phyloP scores from a whole-genome alignment of 1,284 basidiomycete genomes.

The Ceratobasidium sp. region DNA sequence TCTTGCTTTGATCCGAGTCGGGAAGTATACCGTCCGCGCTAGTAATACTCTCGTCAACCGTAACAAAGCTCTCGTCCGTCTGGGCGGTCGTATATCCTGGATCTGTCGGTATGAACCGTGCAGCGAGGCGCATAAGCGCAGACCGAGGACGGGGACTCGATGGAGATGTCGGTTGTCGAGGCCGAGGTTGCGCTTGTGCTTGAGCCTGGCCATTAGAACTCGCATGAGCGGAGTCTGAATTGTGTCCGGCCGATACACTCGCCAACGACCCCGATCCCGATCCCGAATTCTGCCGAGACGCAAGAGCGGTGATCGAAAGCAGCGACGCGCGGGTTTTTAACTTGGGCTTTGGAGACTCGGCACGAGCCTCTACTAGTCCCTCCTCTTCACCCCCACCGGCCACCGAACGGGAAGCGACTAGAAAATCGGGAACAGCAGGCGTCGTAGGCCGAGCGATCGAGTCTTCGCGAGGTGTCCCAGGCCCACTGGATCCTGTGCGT shows the following conservation, averaged over 20 bases:
- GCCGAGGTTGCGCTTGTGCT: neutral
- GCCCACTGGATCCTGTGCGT: too few relatives aligned
- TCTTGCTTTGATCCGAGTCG: neutral
- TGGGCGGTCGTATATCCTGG: neutral
- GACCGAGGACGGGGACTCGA: constrained; percentile 21
- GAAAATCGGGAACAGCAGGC: too few relatives aligned
- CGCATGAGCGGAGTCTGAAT: neutral
- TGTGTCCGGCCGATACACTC: neutral
- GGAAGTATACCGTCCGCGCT: neutral
- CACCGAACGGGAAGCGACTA: too few relatives aligned
- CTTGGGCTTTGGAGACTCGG: constrained; percentile 2
- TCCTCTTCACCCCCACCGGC: neutral
- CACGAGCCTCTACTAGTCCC: constrained; percentile 10
- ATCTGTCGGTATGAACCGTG: constrained; percentile 1
- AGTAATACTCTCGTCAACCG: constrained; percentile 4
- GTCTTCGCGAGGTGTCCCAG: too few relatives aligned
- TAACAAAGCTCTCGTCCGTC: constrained; percentile 15
- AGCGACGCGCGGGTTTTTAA: constrained; percentile 26
- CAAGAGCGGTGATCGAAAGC: constrained; percentile 1
- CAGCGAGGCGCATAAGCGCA: constrained; percentile 8
- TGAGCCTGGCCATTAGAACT: neutral
- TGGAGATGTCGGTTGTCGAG: neutral
- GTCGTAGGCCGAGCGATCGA: too few relatives aligned
- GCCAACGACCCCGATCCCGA: neutral
- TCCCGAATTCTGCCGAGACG: neutral